Evolutionary conservation across 371 early-diverging fungal species (phyloP).

Genomic region (Apophysomyces sp.): DNA sequence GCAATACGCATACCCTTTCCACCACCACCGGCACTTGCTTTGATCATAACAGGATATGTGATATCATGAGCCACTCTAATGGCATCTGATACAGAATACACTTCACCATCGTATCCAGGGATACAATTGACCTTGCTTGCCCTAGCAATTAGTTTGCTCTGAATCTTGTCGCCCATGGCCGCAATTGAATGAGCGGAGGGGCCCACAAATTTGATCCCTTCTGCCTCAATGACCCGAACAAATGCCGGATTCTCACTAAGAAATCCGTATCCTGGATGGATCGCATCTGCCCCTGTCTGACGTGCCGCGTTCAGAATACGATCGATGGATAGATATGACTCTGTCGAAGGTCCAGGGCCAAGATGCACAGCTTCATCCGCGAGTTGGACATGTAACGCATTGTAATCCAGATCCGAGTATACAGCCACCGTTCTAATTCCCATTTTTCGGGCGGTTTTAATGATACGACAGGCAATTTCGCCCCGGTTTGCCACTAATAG

Average conservation of each 20-base stretch:
- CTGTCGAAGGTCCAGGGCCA: slow-evolving; percentile 63
- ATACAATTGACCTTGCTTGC: slow-evolving; percentile 66
- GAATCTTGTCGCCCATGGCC: slow-evolving; percentile 93
- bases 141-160: slow-evolving; percentile 65
- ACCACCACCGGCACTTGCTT: slow-evolving; percentile 87
- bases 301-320: slow-evolving; percentile 63
- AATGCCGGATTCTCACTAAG: slow-evolving; percentile 83
- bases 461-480: slow-evolving; percentile 53
- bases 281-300: slow-evolving; percentile 69
- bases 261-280: slow-evolving; percentile 90
- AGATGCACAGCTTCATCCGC: slow-evolving; percentile 78
- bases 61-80: slow-evolving; percentile 50
- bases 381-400: slow-evolving; percentile 78
- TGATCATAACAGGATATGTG: slow-evolving; percentile 83
- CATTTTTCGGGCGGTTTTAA: slow-evolving; percentile 45
- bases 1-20: slow-evolving; percentile 89
- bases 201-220: slow-evolving; percentile 75
- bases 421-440: slow-evolving; percentile 55
- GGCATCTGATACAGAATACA: slow-evolving; percentile 43
- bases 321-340: slow-evolving; percentile 72
- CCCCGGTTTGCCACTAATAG: slow-evolving; percentile 59
- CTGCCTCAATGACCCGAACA: slow-evolving; percentile 59
- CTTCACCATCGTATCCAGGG: slow-evolving; percentile 69
- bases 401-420: slow-evolving; percentile 72
- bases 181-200: slow-evolving; percentile 77